These are phyloP conservation scores for Aspergillus spinulosporus DNA, from an alignment of 2,329 filamentous ascomycete genomes.

Conservation along the genomic window DNA sequence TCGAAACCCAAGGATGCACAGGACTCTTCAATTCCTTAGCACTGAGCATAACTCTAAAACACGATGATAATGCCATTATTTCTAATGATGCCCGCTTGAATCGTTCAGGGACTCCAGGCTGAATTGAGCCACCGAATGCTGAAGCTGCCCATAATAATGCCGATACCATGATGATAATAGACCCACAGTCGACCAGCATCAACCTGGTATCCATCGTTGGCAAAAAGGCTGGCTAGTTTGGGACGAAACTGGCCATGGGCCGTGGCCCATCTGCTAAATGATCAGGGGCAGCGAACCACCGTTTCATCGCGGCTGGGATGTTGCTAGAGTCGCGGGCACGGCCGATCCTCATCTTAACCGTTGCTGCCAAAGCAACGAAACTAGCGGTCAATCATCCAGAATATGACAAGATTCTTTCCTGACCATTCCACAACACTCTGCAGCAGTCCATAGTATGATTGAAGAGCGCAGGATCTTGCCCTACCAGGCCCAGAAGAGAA, in stretches of 20 bases:
- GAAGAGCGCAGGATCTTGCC: background rate
- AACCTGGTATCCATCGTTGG: background rate
- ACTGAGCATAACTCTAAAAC: background rate
- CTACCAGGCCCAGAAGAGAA: background rate
- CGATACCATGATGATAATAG: background rate
- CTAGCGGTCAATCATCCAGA: constrained; percentile 3
- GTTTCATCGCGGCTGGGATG: constrained; percentile 18
- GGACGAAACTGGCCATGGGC: constrained; percentile 7
- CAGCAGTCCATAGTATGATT: background rate
- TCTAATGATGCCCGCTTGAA: background rate
- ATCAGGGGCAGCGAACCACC: constrained; percentile 22
- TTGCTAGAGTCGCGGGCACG: constrained; percentile 19
- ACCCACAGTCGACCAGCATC: background rate
- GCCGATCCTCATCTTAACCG: constrained; percentile 21
- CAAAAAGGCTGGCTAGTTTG: background rate
- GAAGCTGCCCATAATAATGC: background rate
- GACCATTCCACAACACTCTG: no score
- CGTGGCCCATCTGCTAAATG: constrained; percentile 5
- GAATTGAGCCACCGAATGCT: background rate
- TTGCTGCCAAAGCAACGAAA: background rate
- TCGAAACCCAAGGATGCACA: constrained; percentile 6
- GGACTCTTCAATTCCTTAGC: background rate
- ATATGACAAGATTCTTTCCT: no score
- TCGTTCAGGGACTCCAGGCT: background rate
- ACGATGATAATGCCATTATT: constrained; percentile 4